Evolutionary conservation across 2,329 filamentous ascomycete species (phyloP).

Genomic region (Fusarium tuaranense): DNA sequence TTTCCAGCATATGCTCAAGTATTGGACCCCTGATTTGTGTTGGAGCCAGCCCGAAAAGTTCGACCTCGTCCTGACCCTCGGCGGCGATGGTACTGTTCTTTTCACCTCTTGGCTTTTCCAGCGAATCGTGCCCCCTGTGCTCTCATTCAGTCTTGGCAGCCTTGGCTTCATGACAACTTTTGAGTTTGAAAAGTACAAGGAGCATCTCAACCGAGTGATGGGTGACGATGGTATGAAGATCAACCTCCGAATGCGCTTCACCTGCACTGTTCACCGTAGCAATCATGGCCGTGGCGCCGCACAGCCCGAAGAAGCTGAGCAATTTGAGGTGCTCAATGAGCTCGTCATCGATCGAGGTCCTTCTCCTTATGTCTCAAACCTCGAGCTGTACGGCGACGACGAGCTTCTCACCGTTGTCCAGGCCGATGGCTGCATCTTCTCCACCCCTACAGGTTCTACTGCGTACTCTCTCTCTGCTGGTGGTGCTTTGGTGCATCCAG

Average conservation of each 20-base stretch:
- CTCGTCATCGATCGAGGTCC: constrained; percentile 98
- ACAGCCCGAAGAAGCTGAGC: constrained; percentile 88
- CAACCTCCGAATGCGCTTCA: constrained; percentile 98
- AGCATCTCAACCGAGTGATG: constrained; percentile 90
- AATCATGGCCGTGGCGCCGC: constrained; percentile 61
- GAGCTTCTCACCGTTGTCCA: constrained; percentile 95
- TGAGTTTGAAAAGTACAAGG: constrained; percentile 87
- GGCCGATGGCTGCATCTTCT: constrained; percentile 97
- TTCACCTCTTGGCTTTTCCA: constrained; percentile 96
- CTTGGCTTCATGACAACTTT: constrained; percentile 92
- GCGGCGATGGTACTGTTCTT: constrained; percentile 87
- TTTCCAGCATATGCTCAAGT: constrained; percentile 87
- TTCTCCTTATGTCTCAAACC: constrained; percentile 95
- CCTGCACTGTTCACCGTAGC: constrained; percentile 92
- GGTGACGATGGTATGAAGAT: constrained; percentile 96
- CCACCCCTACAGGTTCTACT: constrained; percentile 92
- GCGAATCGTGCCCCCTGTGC: constrained; percentile 84
- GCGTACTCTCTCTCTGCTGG: constrained; percentile 97
- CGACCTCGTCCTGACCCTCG: constrained; percentile 90
- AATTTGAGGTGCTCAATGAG: constrained; percentile 98
- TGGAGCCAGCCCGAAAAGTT: constrained; percentile 95
- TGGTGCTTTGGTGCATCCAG: constrained; percentile 94
- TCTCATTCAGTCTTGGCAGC: constrained; percentile 86
- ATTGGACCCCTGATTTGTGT: constrained; percentile 97
- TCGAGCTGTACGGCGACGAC: constrained; percentile 96